Evolutionary conservation across 352 stramenopile genomes (phyloP).

Genomic region (Phytophthora fragariae): DNA sequence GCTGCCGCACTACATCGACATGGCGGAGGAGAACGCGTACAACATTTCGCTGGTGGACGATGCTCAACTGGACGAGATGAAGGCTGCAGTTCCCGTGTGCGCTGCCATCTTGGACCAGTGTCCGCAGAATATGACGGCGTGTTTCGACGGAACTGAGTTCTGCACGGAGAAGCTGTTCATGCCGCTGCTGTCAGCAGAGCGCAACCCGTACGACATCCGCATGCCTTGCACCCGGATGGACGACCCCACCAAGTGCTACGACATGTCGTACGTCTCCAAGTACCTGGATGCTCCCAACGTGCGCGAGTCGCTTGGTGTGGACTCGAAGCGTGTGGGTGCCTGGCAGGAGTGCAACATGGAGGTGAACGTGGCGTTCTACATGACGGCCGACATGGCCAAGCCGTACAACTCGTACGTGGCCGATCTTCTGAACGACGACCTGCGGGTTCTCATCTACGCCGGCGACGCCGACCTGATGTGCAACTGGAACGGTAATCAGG

Average conservation of each 20-base stretch:
- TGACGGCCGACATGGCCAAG: constrained; percentile 91
- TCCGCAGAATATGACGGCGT: constrained; percentile 48
- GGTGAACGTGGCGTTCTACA: constrained; percentile 89
- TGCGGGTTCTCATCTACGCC: constrained; percentile 95
- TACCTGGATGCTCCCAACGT: constrained; percentile 68
- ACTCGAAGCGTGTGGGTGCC: constrained; percentile 40
- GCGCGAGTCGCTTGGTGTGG: constrained; percentile 49
- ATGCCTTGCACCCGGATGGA: constrained; percentile 43
- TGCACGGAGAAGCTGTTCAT: constrained; percentile 61
- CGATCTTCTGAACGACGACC: constrained; percentile 81
- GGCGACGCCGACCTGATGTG: constrained; percentile 97
- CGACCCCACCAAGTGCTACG: constrained; percentile 57
- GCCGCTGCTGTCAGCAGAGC: constrained; percentile 44
- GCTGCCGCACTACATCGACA: constrained; percentile 47
- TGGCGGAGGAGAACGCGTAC: constrained; percentile 71
- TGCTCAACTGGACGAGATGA: constrained; percentile 48
- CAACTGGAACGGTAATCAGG: constrained; percentile 96
- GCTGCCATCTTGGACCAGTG: constrained; percentile 41
- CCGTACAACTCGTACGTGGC: constrained; percentile 87
- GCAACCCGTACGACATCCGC: constrained; percentile 75
- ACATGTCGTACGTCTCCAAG: constrained; percentile 77
- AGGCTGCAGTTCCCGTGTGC: constrained; percentile 39
- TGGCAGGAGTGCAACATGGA: constrained; percentile 95
- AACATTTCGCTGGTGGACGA: constrained; percentile 59
- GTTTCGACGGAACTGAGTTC: constrained; percentile 54